Conservation (phyloP, 352 stramenopile species). For the Phytophthora fragariaefolia region DNA sequence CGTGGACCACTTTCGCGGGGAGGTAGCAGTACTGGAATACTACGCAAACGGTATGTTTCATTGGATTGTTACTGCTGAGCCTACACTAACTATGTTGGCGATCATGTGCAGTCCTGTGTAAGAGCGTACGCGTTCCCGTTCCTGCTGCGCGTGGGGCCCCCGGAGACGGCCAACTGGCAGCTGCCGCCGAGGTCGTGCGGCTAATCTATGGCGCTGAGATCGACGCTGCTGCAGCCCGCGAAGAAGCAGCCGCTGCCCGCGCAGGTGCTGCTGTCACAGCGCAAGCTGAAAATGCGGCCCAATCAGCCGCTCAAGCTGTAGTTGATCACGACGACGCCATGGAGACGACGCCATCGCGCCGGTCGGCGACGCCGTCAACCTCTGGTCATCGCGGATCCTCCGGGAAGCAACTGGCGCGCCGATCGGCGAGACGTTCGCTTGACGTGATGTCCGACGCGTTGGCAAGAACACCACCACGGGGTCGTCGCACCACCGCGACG, state of each 20-base stretch:
- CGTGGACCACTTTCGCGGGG: not conserved
- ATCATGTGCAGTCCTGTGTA: not conserved
- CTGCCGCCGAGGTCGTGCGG: not conserved
- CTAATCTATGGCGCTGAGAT: conserved; percentile 1
- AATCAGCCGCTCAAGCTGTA: not conserved
- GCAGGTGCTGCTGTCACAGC: not conserved
- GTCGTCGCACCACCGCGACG: not conserved
- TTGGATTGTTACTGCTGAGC: not conserved
- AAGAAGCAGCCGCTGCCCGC: not conserved
- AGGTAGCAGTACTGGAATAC: conserved; percentile 12
- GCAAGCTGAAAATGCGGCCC: not conserved
- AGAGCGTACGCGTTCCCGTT: not conserved
- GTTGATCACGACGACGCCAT: not conserved
- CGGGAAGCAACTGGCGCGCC: not conserved
- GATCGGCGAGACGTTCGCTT: not conserved
- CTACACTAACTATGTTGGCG: not conserved
- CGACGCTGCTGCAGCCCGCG: conserved; percentile 3
- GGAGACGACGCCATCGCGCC: too few relatives aligned
- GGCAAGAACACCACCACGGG: not conserved
- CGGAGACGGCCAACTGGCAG: not conserved
- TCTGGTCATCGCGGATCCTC: too few relatives aligned
- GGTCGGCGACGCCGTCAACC: too few relatives aligned
- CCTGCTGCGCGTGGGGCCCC: not conserved
- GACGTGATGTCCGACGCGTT: not conserved
- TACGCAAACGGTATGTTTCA: conserved; percentile 13